Evolutionary conservation across 228 moss, liverwort and hornwort genomes (phyloP), one percentile per base, ranked within the genome.

Genomic region (Sphagnum fallax): DNA sequence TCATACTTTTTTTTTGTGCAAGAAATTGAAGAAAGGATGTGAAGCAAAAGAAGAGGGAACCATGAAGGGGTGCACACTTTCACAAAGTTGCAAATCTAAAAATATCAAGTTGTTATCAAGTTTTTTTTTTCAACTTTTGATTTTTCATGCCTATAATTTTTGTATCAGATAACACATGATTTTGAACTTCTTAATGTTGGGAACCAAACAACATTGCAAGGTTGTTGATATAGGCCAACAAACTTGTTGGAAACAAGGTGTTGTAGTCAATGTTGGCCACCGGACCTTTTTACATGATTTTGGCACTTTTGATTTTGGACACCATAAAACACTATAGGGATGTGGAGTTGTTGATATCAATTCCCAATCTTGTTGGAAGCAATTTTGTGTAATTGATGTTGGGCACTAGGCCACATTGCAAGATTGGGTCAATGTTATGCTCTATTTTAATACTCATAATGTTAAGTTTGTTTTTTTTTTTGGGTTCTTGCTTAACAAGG

Each of bases 371-470:
- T 11, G 61, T 15, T 57, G 5, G 47, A 62, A 53, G 5, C 18
- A 72, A 14, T 64, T 47, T 69, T 59, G 47, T 12, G 63, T 49
- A 47, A 62, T 57, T 50, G 65, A 75, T n/a, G 14, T 4, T 12
- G 64, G 51, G 47, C 55, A 64, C 63, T 63, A 64, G 47, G 52
- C 49, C 5, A 69, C 47, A 47, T 49, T 57, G 9, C 59, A 10
- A 52, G 62, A 70, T 62, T 32, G 70, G 10, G 51, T 49, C 51
- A 47, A 70, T 61, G 15, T 52, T 82, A 6, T 82, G 79, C 65
- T 75, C 65, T 63, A 50, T 76, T 0, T 82, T 78, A 76, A 65
- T 76, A 12, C 67, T 73, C 12, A 49, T 75, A 51, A 73, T 73
- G 64, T 51, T 75, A 52, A 77, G 71, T n/a, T n/a, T n/a, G n/a